Conservation (phyloP, 1,284 basidiomycete genomes). For the Apiotrichum gracile region DNA sequence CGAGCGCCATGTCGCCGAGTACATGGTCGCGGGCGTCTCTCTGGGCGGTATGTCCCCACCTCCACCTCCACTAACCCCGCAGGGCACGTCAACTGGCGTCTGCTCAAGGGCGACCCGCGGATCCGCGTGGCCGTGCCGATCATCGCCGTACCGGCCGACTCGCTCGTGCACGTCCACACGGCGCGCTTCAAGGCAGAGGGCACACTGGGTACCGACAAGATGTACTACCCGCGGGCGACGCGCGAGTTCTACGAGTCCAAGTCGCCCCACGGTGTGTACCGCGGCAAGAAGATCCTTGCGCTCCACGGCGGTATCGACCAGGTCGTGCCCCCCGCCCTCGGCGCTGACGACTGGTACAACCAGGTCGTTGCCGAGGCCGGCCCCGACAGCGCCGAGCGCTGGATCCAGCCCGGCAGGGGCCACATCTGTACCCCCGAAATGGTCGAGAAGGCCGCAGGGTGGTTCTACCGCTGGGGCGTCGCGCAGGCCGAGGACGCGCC, state of each 20-base stretch:
- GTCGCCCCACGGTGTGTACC: slow-evolving; percentile 45
- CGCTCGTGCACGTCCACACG: slow-evolving; percentile 55
- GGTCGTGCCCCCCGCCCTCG: slow-evolving; percentile 33
- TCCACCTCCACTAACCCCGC: too few species aligned
- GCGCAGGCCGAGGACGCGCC: not conserved
- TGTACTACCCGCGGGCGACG: slow-evolving; percentile 28
- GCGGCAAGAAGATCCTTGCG: slow-evolving; percentile 63
- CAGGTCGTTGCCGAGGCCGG: not conserved
- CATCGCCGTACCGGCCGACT: slow-evolving; percentile 63
- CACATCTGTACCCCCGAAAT: slow-evolving; percentile 4
- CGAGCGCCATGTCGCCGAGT: slow-evolving; percentile 61
- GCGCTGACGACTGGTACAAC: not conserved
- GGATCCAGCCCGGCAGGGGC: slow-evolving; percentile 1
- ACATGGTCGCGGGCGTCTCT: slow-evolving; percentile 55
- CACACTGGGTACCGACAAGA: not conserved
- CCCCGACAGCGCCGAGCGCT: not conserved
- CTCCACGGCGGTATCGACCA: slow-evolving; percentile 53
- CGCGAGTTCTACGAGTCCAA: not conserved
- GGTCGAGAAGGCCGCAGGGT: slow-evolving; percentile 2
- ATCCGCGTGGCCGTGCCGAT: slow-evolving; percentile 65
- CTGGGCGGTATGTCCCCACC: slow-evolving; percentile 42
- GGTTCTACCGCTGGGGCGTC: slow-evolving; percentile 5
- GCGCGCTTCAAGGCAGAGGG: not conserved
- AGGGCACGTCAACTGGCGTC: slow-evolving; percentile 12
- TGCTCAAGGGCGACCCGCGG: slow-evolving; percentile 53